phyloP scores from a whole-genome alignment of 306 rosid genomes.

The Trifolium repens region DNA sequence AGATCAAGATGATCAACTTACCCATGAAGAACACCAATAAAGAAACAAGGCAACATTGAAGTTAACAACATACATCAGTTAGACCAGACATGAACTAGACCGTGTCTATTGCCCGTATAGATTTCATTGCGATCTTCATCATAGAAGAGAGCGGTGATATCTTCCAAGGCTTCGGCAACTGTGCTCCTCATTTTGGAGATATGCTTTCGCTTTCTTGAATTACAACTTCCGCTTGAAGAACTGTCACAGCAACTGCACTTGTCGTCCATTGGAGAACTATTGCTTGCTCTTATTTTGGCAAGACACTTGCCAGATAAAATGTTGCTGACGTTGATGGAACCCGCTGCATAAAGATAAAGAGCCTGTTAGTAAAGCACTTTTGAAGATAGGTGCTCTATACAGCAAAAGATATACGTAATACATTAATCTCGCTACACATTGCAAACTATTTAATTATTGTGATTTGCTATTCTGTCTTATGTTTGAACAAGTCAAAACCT shows the following conservation, averaged over 20 bases:
- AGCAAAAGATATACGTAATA: slow-evolving; percentile 15
- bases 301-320: slow-evolving; percentile 97
- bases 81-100: slow-evolving; percentile 98
- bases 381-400: slow-evolving; percentile 6
- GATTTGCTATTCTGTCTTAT: neutral
- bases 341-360: slow-evolving; percentile 69
- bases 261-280: slow-evolving; percentile 57
- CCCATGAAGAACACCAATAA: slow-evolving; percentile 43
- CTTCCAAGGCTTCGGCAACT: slow-evolving; percentile 98
- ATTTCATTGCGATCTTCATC: slow-evolving; percentile 98
- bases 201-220: slow-evolving; percentile 60
- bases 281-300: slow-evolving; percentile 86
- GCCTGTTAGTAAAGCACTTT: slow-evolving; percentile 31
- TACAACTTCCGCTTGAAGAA: slow-evolving; percentile 49
- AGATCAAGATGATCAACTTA: slow-evolving; percentile 49
- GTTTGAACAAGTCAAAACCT: slow-evolving; percentile 11
- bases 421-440: slow-evolving; percentile 12
- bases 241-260: slow-evolving; percentile 60
- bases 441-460: slow-evolving; percentile 1
- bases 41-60: slow-evolving; percentile 42
- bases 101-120: slow-evolving; percentile 90
- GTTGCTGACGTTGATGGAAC: slow-evolving; percentile 97
- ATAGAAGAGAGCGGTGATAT: slow-evolving; percentile 96
- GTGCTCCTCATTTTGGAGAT: slow-evolving; percentile 78
- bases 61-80: slow-evolving; percentile 51